phyloP scores from a whole-genome alignment of 148 eudicot species.

The Vaccinium macrocarpon region DNA sequence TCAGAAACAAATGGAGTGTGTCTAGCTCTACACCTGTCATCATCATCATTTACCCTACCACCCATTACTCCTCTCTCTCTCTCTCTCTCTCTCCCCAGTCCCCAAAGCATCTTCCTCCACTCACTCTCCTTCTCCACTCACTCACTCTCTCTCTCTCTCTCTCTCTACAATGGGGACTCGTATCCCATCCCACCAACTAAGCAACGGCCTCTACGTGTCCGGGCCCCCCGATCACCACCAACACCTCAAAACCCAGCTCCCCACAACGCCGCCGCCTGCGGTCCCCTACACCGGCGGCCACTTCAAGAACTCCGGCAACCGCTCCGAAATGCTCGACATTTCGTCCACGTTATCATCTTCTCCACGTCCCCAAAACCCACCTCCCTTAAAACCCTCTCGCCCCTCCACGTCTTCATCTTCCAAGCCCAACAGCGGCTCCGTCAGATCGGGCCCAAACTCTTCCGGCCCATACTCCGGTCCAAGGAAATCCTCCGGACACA shows the following conservation, averaged over 20 bases:
- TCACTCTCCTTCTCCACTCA: background rate
- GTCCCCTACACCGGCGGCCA: conserved; percentile 81
- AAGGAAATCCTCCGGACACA: conserved; percentile 40
- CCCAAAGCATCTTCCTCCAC: background rate
- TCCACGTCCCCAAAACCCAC: conserved; percentile 28
- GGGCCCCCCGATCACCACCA: conserved; percentile 52
- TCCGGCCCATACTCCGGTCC: conserved; percentile 6
- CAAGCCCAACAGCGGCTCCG: conserved; percentile 61
- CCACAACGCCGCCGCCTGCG: conserved; percentile 51
- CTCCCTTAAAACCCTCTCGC: conserved; percentile 33
- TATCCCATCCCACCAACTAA: conserved; percentile 76
- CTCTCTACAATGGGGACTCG: conserved; percentile 43
- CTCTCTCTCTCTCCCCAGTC: background rate
- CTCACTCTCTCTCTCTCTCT: background rate
- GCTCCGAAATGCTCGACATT: conserved; percentile 78
- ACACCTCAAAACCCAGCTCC: conserved; percentile 37
- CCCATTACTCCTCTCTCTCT: background rate
- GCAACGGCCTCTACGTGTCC: conserved; percentile 79
- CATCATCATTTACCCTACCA: too few relatives aligned
- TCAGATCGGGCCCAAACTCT: conserved; percentile 60
- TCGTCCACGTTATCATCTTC: background rate
- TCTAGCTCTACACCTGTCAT: too few relatives aligned
- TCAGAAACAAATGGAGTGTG: too few relatives aligned
- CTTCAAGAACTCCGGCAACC: conserved; percentile 75
- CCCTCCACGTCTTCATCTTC: conserved; percentile 36